Conservation (phyloP, 768 basidiomycete genomes). For the Macrocybe gigantea region DNA sequence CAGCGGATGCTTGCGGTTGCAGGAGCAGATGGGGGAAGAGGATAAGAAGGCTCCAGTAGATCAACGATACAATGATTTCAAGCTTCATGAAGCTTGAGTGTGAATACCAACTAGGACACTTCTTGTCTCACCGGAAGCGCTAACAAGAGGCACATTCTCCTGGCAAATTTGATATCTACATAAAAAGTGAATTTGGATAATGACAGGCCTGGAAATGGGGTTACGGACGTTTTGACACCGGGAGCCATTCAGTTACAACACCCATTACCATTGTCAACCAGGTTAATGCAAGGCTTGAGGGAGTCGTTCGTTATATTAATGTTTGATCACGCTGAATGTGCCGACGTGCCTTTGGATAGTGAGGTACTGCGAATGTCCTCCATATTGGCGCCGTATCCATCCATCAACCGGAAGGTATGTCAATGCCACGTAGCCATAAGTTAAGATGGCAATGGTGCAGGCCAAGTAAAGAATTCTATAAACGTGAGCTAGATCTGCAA, state of each 20-base stretch:
- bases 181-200: too few relatives aligned
- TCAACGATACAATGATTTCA: conserved; percentile 32
- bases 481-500: too few relatives aligned
- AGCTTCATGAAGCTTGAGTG: conserved; percentile 15
- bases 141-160: conserved; percentile 51
- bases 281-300: conserved; percentile 27
- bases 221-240: too few relatives aligned
- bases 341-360: conserved; percentile 68
- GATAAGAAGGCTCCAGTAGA: conserved; percentile 67
- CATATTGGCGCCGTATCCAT: conserved; percentile 40
- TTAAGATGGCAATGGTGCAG: conserved; percentile 17
- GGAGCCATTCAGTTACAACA: too few relatives aligned
- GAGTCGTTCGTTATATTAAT: not conserved
- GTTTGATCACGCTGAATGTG: not conserved
- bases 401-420: conserved; percentile 16
- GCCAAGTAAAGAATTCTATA: too few relatives aligned
- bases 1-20: conserved; percentile 22
- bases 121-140: conserved; percentile 52
- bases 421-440: conserved; percentile 28
- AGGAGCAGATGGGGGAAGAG: conserved; percentile 56
- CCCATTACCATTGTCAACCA: conserved; percentile 26
- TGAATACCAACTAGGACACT: not conserved
- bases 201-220: too few relatives aligned
- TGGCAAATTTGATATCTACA: not conserved
- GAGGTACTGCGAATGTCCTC: conserved; percentile 67